Percentiles rank a stretch among this genome's conserved stretches.
Conservation (phyloP, 768 basidiomycete genomes). For the Psilocybe cyanescens region DNA sequence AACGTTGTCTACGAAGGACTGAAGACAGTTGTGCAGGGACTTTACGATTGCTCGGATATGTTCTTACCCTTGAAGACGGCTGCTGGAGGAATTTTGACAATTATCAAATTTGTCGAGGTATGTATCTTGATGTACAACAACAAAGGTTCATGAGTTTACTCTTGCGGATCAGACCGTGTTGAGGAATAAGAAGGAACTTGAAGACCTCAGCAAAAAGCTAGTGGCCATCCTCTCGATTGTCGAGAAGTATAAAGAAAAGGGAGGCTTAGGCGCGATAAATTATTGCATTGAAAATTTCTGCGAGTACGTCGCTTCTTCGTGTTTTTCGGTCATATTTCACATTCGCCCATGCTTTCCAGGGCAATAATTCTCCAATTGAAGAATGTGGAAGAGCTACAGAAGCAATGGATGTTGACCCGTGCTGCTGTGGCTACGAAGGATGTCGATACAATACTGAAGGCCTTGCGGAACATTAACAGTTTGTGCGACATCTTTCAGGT, state of each 20-base stretch:
- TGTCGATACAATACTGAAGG: slow-evolving; percentile 2
- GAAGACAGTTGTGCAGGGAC: slow-evolving; percentile 1
- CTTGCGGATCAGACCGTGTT: not conserved
- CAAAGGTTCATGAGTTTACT: not conserved
- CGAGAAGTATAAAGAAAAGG: slow-evolving; percentile 7
- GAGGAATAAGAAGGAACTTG: slow-evolving; percentile 6
- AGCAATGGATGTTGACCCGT: not conserved
- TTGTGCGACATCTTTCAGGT: slow-evolving; percentile 16
- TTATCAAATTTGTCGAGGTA: slow-evolving; percentile 10
- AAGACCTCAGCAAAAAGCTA: slow-evolving; percentile 7
- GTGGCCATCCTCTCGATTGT: not conserved
- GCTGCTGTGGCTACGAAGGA: not conserved
- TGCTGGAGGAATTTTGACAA: not conserved
- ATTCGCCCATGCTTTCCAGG: not conserved
- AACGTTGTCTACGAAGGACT: slow-evolving; percentile 11
- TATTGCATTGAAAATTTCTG: slow-evolving; percentile 1
- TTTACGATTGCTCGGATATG: slow-evolving; percentile 11
- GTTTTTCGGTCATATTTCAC: not conserved
- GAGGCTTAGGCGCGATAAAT: not conserved
- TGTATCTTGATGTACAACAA: not conserved
- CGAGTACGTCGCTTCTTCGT: not conserved
- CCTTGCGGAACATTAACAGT: slow-evolving; percentile 10
- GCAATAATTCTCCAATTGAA: slow-evolving; percentile 5
- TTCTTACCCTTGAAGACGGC: slow-evolving; percentile 13
- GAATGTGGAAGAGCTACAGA: not conserved